Conservation (phyloP, 2,329 filamentous ascomycete genomes). For the Nothophaeocryptopus gaeumannii region DNA sequence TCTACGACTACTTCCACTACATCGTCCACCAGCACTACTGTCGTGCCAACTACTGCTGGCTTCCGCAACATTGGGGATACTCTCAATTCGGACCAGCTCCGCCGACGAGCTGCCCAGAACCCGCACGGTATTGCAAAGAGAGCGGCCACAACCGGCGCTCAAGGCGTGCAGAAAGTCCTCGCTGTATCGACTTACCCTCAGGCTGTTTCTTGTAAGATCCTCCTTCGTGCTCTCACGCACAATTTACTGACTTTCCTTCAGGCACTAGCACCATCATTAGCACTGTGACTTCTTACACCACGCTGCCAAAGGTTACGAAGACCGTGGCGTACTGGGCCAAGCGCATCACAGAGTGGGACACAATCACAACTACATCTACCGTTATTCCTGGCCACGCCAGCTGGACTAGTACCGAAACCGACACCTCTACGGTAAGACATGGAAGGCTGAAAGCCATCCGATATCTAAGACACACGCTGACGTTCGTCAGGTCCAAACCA, state of each 20-base stretch:
- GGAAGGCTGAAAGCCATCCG: too few relatives aligned
- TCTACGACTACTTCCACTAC: not conserved
- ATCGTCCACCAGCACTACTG: not conserved
- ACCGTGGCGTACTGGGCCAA: not conserved
- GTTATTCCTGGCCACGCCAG: not conserved
- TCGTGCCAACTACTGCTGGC: constrained; percentile 2
- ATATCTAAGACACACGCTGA: too few relatives aligned
- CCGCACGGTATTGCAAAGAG: not conserved
- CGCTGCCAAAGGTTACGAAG: not conserved
- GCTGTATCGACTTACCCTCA: too few relatives aligned
- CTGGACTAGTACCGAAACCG: not conserved
- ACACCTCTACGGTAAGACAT: not conserved
- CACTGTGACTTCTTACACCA: constrained; percentile 1
- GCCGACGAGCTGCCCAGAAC: not conserved
- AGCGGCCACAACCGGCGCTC: not conserved
- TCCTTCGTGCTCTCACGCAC: too few relatives aligned
- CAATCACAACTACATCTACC: not conserved
- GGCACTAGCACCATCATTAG: not conserved
- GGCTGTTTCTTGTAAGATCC: too few relatives aligned
- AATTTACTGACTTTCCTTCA: too few relatives aligned
- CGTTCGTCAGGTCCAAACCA: constrained; percentile 1
- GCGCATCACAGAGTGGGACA: not conserved
- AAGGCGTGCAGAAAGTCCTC: too few relatives aligned
- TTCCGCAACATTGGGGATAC: constrained; percentile 1
- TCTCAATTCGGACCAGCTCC: not conserved